phyloP scores from a whole-genome alignment of 345 rosid species.

The Arabidopsis suecica region DNA sequence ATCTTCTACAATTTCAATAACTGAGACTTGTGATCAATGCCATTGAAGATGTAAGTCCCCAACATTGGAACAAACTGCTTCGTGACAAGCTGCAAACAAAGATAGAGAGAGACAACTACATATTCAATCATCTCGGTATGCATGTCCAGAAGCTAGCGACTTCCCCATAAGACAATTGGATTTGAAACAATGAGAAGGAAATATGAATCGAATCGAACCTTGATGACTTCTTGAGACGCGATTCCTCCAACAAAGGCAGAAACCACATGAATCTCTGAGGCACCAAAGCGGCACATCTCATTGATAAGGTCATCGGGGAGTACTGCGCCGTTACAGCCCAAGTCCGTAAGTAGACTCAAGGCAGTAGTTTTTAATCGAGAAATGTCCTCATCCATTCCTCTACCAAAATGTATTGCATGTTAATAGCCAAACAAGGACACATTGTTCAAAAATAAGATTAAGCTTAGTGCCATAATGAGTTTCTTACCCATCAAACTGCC shows the following conservation, averaged over 20 bases:
- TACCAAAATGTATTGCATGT: constrained; percentile 36
- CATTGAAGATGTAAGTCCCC: constrained; percentile 88
- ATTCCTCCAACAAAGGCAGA: constrained; percentile 94
- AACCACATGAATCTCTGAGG: constrained; percentile 94
- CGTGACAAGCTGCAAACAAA: constrained; percentile 72
- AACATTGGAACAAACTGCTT: constrained; percentile 90
- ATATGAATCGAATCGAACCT: constrained; percentile 54
- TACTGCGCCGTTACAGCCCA: constrained; percentile 84
- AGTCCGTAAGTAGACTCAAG: constrained; percentile 66
- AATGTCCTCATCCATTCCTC: constrained; percentile 90
- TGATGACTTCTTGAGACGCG: constrained; percentile 93
- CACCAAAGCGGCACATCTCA: constrained; percentile 97
- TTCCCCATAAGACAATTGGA: neutral
- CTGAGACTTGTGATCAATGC: constrained; percentile 96
- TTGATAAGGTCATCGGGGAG: constrained; percentile 88
- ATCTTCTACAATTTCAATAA: constrained; percentile 57
- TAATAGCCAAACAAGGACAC: neutral
- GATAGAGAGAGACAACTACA: neutral
- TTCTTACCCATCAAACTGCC: constrained; percentile 91
- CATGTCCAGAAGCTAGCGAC: neutral
- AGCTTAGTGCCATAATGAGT: constrained; percentile 17
- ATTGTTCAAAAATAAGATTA: constrained; percentile 7
- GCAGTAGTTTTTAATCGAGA: constrained; percentile 79
- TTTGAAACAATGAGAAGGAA: constrained; percentile 16
- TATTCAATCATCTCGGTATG: neutral